Conservation (phyloP, 2,329 filamentous ascomycete species). For the Fusarium sulawesiense region DNA sequence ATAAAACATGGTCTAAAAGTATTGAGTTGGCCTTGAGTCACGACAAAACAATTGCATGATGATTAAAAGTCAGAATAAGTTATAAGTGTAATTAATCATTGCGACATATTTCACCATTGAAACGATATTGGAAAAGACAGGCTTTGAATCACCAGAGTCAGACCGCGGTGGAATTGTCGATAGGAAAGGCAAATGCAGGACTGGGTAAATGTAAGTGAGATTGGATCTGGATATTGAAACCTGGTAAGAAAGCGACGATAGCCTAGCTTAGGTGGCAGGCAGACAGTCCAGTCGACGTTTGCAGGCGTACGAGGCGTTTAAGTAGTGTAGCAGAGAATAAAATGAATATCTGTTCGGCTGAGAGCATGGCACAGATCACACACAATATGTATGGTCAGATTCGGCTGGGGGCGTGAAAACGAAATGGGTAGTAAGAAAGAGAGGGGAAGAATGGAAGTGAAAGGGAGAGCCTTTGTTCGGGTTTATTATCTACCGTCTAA, state of each 20-base stretch:
- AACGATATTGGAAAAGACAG: not conserved
- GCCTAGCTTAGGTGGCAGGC: constrained; percentile 1
- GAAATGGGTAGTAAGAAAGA: constrained; percentile 10
- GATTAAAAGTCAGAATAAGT: not conserved
- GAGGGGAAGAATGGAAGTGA: not conserved
- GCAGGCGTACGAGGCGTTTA: constrained; percentile 37
- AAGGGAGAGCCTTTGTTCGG: constrained; percentile 18
- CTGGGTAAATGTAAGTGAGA: constrained; percentile 14
- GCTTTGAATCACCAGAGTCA: constrained; percentile 9
- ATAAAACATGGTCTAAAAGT: constrained; percentile 20
- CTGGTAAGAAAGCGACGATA: not conserved
- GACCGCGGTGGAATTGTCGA: constrained; percentile 6
- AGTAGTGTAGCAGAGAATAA: constrained; percentile 31
- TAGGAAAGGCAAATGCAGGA: constrained; percentile 14
- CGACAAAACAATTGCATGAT: not conserved
- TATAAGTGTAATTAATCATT: not conserved
- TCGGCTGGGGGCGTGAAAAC: constrained; percentile 21
- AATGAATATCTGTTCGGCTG: constrained; percentile 19
- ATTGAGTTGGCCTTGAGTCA: not conserved
- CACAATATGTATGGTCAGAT: constrained; percentile 26
- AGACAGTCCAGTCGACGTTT: constrained; percentile 18
- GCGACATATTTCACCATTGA: not conserved
- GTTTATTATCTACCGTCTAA: constrained; percentile 3
- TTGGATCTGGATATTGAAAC: constrained; percentile 7
- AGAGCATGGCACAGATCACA: not conserved